phyloP scores from a whole-genome alignment of 2,329 filamentous ascomycete genomes.

The Penicillium sp. region DNA sequence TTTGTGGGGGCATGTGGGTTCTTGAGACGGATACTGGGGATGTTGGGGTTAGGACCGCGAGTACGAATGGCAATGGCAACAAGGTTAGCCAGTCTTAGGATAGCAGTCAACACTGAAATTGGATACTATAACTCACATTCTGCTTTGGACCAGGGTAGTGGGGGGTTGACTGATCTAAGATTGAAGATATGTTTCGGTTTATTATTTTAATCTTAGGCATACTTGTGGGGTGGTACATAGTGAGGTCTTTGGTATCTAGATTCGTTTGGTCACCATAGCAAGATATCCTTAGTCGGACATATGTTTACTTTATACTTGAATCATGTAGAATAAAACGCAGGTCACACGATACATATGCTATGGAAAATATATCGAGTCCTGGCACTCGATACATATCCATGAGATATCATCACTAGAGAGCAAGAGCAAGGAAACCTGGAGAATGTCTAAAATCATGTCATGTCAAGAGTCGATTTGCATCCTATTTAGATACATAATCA shows the following conservation, averaged over 20 bases:
- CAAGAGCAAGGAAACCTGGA: constrained; percentile 4
- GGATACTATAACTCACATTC: background rate
- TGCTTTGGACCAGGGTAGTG: background rate
- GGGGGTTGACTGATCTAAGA: background rate
- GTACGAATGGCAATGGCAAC: background rate
- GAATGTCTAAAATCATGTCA: constrained; percentile 31
- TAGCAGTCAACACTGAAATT: background rate
- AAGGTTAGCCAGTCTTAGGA: background rate
- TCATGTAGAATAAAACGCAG: background rate
- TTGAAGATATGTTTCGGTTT: background rate
- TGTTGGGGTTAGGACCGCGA: background rate
- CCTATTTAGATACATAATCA: constrained; percentile 41
- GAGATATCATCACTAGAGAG: background rate
- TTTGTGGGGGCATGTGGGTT: constrained; percentile 42
- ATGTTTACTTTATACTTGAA: background rate
- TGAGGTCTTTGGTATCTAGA: background rate
- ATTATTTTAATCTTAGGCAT: background rate
- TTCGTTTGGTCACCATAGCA: background rate
- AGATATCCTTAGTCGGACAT: background rate
- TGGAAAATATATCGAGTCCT: background rate
- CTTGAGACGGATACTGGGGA: constrained; percentile 25
- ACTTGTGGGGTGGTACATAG: background rate
- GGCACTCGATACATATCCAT: background rate
- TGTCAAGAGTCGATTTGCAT: constrained; percentile 40
- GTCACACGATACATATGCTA: background rate